Conservation (phyloP, 148 eudicot species). For the Nepenthes mirabilis region DNA sequence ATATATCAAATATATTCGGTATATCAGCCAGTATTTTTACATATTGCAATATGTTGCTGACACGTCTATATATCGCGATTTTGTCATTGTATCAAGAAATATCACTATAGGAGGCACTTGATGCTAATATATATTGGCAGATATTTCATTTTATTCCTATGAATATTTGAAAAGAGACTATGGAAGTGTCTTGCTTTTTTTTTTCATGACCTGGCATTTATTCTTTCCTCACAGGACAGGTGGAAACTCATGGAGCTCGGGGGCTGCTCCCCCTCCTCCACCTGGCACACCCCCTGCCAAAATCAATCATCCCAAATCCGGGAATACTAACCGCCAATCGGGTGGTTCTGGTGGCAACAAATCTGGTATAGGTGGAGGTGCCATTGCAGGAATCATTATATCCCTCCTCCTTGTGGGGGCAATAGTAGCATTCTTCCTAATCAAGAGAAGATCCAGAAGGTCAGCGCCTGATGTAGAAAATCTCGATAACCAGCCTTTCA, state of each 20-base stretch:
- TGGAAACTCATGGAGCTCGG: conserved; percentile 74
- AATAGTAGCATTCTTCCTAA: conserved; percentile 49
- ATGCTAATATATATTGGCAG: no score
- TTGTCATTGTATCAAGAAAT: no score
- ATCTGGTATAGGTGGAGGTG: conserved; percentile 76
- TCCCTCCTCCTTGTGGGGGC: conserved; percentile 62
- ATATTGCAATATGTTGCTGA: no score
- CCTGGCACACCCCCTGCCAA: conserved; percentile 59
- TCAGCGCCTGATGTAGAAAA: conserved; percentile 66
- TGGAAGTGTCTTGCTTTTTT: not conserved
- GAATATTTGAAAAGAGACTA: not conserved
- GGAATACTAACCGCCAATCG: conserved; percentile 22
- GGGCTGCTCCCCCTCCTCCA: conserved; percentile 94
- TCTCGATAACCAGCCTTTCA: conserved; percentile 45
- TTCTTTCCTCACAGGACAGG: conserved; percentile 31
- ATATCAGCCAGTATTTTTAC: no score
- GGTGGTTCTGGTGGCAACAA: conserved; percentile 32
- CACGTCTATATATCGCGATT: no score
- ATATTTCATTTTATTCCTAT: no score
- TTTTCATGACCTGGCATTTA: conserved; percentile 1
- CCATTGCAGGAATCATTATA: conserved; percentile 67
- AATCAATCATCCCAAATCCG: conserved; percentile 26
- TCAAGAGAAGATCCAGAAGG: conserved; percentile 64
- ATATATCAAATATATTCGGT: no score
- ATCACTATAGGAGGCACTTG: no score